Base-by-base conservation (phyloP, 2,329 filamentous ascomycete species). In the Apiospora sp. region DNA sequence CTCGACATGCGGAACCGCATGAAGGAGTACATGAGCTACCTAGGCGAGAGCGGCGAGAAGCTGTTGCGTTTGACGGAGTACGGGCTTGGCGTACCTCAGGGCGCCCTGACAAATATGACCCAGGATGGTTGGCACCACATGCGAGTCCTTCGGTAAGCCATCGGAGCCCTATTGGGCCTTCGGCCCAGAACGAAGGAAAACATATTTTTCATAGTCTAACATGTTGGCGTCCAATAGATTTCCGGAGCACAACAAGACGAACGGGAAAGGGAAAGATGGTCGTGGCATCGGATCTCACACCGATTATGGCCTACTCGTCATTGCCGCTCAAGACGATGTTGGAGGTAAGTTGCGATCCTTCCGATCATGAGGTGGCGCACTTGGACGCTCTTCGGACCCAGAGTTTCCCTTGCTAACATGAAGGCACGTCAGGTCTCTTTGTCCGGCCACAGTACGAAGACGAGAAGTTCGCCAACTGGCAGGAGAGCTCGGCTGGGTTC, bases 221-320 rank as follows among this genome's bases (percentile, higher is more conserved):
- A 12, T 54, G 34, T 54, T 24, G 4, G 6, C 30, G 6, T 34
- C 6, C 22, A 54, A 61, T 72, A 79, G 79, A 41, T 84, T 83
- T 72, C 82, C 82, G 3, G 74, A 79, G 46, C 75, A 75, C 1
- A 78, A 80, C 71, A 78, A 78, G 13, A 82, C 82, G 14, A 88
- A 87, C 54, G 86, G 85, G 22, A 87, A 87, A 71, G 86, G 86
- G 0, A 86, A 86, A 72, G 79, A 79, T 0, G 86, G 85, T 3
- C 85, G 86, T 12, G 86, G 86, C 3, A 88, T 88, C 49, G 86
- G 86, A 16, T 86, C 85, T 2, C 86, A 88, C 69, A 88, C 86
- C 8, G 86, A 88, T 72, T 88, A 87, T 69, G 86, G 86, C 0
- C 78, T 88, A n/a, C 79, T 88, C 10, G 86, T 88, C 46, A 85